A percentile compares a stretch with the other conserved stretches of the same genome.
These are phyloP conservation scores for Fusarium vanettenii DNA, from an alignment of 2,329 filamentous ascomycete species.

Conservation along the genomic window DNA sequence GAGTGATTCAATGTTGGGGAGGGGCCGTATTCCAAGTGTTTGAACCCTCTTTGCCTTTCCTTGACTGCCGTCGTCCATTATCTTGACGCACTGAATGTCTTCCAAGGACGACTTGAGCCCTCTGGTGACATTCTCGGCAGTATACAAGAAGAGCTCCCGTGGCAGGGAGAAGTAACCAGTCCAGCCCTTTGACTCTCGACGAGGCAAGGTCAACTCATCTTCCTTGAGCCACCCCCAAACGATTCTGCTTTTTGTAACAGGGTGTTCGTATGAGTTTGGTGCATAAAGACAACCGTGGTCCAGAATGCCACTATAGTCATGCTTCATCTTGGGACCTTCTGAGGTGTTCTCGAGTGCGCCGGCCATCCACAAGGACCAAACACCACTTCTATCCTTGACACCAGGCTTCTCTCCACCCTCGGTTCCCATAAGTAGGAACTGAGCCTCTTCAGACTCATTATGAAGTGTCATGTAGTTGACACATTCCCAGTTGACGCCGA, in stretches of 20 bases:
- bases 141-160: slow-evolving; percentile 55
- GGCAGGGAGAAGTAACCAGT: slow-evolving; percentile 61
- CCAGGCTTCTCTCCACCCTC: slow-evolving; percentile 52
- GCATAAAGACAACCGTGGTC: slow-evolving; percentile 63
- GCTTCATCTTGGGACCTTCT: slow-evolving; percentile 42
- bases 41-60: slow-evolving; percentile 49
- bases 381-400: slow-evolving; percentile 19
- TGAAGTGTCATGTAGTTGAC: slow-evolving; percentile 58
- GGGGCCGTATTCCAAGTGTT: slow-evolving; percentile 55
- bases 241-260: slow-evolving; percentile 52
- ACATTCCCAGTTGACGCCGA: slow-evolving; percentile 64
- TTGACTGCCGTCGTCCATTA: background rate
- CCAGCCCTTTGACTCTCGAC: slow-evolving; percentile 60
- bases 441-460: slow-evolving; percentile 42
- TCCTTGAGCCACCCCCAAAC: slow-evolving; percentile 64
- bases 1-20: slow-evolving; percentile 37
- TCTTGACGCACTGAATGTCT: slow-evolving; percentile 56
- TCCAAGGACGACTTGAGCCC: slow-evolving; percentile 50
- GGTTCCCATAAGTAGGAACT: slow-evolving; percentile 59
- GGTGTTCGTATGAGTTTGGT: slow-evolving; percentile 61
- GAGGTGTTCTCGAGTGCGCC: slow-evolving; percentile 42
- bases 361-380: slow-evolving; percentile 56
- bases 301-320: slow-evolving; percentile 56
- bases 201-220: slow-evolving; percentile 58
- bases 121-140: slow-evolving; percentile 49